Conservation (phyloP, 345 rosid species). For the Linum lewisii region DNA sequence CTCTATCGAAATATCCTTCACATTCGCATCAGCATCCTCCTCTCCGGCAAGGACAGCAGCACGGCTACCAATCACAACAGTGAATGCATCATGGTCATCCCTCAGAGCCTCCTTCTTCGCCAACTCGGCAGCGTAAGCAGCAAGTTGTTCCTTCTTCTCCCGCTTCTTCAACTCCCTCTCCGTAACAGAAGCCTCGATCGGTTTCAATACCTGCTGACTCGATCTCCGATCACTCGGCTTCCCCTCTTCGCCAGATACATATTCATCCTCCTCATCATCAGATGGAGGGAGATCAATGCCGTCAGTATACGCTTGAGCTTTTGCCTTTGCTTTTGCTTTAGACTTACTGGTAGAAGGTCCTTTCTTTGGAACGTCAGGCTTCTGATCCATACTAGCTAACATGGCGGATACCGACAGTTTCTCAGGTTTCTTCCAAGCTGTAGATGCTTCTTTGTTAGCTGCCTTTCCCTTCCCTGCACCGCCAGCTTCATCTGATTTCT, state of each 20-base stretch:
- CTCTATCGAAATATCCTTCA: constrained; percentile 68
- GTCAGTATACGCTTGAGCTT: constrained; percentile 65
- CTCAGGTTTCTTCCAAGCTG: neutral
- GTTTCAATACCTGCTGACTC: constrained; percentile 30
- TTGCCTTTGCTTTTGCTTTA: constrained; percentile 42
- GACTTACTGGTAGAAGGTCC: constrained; percentile 18
- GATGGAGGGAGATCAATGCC: constrained; percentile 87
- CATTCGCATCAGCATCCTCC: constrained; percentile 82
- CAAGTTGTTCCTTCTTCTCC: constrained; percentile 58
- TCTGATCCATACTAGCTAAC: constrained; percentile 4
- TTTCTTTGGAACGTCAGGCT: neutral
- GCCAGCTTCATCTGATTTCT: neutral
- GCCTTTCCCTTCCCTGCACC: constrained; percentile 1
- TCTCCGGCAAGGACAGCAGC: constrained; percentile 84
- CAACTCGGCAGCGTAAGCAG: constrained; percentile 38
- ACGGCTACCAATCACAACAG: constrained; percentile 86
- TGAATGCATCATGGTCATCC: constrained; percentile 92
- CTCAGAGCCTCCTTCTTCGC: constrained; percentile 75
- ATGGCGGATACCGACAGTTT: constrained; percentile 1
- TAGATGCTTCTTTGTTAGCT: neutral
- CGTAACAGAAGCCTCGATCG: constrained; percentile 44
- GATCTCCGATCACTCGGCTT: constrained; percentile 23
- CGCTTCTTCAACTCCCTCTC: constrained; percentile 82
- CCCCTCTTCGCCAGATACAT: constrained; percentile 38
- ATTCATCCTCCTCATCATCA: constrained; percentile 60